These are phyloP conservation scores for Peniophora sp. DNA, from an alignment of 1,284 basidiomycete species.

Conservation along the genomic window DNA sequence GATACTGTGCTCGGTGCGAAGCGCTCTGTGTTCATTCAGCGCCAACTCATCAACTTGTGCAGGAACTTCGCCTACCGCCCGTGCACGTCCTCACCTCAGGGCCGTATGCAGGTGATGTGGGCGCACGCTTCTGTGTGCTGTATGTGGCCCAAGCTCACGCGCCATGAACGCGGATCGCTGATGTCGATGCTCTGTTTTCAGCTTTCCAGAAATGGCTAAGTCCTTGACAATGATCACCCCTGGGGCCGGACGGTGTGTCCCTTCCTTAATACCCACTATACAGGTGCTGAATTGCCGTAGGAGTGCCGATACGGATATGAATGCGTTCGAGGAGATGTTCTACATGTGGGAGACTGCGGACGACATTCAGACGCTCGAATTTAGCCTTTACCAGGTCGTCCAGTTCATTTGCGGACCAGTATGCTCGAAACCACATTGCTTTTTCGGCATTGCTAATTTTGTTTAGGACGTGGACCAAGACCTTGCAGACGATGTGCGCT, in stretches of 20 bases:
- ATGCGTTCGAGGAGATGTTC: conserved; percentile 53
- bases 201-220: conserved; percentile 62
- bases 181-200: conserved; percentile 14
- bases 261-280: not conserved
- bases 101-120: conserved; percentile 8
- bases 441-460: not conserved
- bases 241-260: conserved; percentile 17
- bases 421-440: conserved; percentile 12
- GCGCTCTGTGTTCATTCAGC: not conserved
- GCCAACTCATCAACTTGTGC: not conserved
- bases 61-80: conserved; percentile 8
- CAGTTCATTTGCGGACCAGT: conserved; percentile 46
- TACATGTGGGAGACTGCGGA: conserved; percentile 58
- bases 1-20: conserved; percentile 50
- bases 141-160: not conserved
- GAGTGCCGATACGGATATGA: conserved; percentile 51
- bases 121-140: conserved; percentile 9
- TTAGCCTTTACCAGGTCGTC: conserved; percentile 51
- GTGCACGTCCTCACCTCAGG: conserved; percentile 11
- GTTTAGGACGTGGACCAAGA: conserved; percentile 43
- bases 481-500: conserved; percentile 48
- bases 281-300: conserved; percentile 3
- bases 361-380: conserved; percentile 62
- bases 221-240: conserved; percentile 65
- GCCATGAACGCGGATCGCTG: not conserved